Base-by-base conservation (phyloP, 2,329 filamentous ascomycete genomes). In the Cordyceps militaris region DNA sequence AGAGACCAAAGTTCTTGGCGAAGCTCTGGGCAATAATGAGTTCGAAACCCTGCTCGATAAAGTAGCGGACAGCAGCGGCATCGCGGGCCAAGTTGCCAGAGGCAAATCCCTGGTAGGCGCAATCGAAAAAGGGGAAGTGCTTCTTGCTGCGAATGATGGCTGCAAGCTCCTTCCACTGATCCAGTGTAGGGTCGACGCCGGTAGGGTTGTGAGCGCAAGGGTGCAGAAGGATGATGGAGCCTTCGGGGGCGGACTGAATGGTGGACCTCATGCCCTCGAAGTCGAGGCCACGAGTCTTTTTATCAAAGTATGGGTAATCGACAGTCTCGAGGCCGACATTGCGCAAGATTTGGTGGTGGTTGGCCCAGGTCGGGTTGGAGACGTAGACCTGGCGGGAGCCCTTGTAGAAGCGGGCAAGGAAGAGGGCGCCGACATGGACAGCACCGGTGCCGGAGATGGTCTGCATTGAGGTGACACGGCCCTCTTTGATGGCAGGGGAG, bases 51-150 rank as follows among this genome's bases (percentile, higher is more conserved):
- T 95, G 87, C 69, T 93, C 87, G 67, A 96, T 79, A 69, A 99
- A 99, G 80, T 96, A 89, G 64, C 91, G 88, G 65, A 99, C 87
- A n/a, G 94, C 90, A 79, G 87, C 91, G 63, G 89, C 90, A 71
- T 99, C 94, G 60, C 85, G 84, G 65, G 82, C 79, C 21, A 97
- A 83, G 71, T 95, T 86, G 59, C 94, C 94, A 1, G 94, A 96
- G 3, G 94, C 94, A 71, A 99, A 99, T 58, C 94, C 93, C 75
- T 97, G 94, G 79, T 99, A 99, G 58, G 94, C 94, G 63, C 85
- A 90, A 79, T 99, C 94, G 76, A 99, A 97, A 83, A 99, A 97
- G 67, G 94, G 93, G 77, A 99, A 96, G 74, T 95, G 93, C 62
- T 83, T 83, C 75, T 88, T 91, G 67, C 83, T 73, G 66, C 82